Conservation (phyloP, 2,329 filamentous ascomycete species). For the Zymoseptoria brevis region DNA sequence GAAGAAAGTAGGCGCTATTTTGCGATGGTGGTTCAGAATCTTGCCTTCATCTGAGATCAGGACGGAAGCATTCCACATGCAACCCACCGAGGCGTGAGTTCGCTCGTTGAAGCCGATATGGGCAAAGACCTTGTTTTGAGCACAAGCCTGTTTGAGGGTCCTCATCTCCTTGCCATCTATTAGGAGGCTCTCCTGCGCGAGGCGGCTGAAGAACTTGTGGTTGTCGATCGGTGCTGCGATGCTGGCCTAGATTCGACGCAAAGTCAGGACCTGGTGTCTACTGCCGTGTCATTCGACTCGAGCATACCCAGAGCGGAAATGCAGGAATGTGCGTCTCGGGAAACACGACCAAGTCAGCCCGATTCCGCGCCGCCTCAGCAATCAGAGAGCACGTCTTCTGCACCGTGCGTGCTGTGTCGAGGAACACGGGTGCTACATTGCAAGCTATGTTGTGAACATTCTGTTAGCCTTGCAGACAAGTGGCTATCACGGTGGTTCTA, state of each 20-base stretch:
- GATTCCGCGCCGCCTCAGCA: constrained; percentile 35
- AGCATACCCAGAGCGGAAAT: constrained; percentile 43
- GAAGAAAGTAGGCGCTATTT: constrained; percentile 49
- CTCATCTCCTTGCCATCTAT: constrained; percentile 41
- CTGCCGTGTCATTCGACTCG: neutral
- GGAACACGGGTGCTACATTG: constrained; percentile 38
- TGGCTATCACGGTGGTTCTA: neutral
- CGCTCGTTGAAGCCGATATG: constrained; percentile 47
- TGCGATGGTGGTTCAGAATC: constrained; percentile 46
- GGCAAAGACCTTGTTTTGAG: constrained; percentile 33
- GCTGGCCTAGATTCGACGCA: constrained; percentile 27
- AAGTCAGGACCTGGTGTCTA: neutral
- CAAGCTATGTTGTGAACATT: constrained; percentile 15
- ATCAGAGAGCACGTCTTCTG: constrained; percentile 42
- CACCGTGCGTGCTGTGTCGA: constrained; percentile 40
- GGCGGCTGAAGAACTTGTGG: constrained; percentile 43
- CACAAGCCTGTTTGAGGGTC: constrained; percentile 35
- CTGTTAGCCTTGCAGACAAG: neutral
- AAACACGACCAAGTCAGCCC: constrained; percentile 46
- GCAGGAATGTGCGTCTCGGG: constrained; percentile 48
- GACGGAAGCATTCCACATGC: constrained; percentile 46
- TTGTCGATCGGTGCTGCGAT: constrained; percentile 41
- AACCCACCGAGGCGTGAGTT: constrained; percentile 36
- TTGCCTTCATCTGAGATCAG: constrained; percentile 40
- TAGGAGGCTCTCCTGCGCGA: constrained; percentile 39